Evolutionary conservation across 805 yeast genomes (phyloP), one percentile per base, ranked within the genome.

Genomic region (Grigorovia humatica): DNA sequence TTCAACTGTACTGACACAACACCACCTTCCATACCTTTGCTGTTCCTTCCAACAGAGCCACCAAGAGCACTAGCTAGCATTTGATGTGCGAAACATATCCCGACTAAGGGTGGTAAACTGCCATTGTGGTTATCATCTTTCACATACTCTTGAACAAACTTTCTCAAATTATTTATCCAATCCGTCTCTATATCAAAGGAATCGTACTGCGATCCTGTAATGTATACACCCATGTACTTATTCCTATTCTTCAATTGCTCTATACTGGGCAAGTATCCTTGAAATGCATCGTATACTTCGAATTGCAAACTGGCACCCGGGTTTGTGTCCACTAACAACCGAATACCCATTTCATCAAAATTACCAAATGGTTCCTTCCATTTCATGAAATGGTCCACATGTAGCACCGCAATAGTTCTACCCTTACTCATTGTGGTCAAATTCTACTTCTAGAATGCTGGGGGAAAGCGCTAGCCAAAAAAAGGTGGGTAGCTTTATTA

Each of bases 81-180:
- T 64, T 88, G 96, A 66, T 89, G 96, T 6, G 96, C 96, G 64
- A 88, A 88, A 66, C 96, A 88, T 44, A 88, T 71, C 3, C 95
- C 95, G 6, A 79, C 75, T 4, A 81, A 52, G 2, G 85, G 83
- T n/a, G 75, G 66, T 15, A 38, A 38, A 7, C 9, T 38, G 8
- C 17, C 17, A 35, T 60, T 53, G 5, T 54, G 53, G 19, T 27
- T 56, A 52, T 29, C 54, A 9, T 44, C 49, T 12, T 52, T 55
- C 12, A 60, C 47, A 20, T 59, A 55, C 44, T 47, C 52, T 20
- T 35, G 17, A 32, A 77, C 58, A 49, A 75, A 68, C 9, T 63
- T 52, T 54, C 74, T 72, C 30, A 78, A 59, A 35, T 63, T 59
- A 23, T 59, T 56, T 43, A 77, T 70, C 81, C 81, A 77, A 18